Evolutionary conservation across 108 stramenopile genomes (phyloP).

Genomic region (Fistulifera solaris): DNA sequence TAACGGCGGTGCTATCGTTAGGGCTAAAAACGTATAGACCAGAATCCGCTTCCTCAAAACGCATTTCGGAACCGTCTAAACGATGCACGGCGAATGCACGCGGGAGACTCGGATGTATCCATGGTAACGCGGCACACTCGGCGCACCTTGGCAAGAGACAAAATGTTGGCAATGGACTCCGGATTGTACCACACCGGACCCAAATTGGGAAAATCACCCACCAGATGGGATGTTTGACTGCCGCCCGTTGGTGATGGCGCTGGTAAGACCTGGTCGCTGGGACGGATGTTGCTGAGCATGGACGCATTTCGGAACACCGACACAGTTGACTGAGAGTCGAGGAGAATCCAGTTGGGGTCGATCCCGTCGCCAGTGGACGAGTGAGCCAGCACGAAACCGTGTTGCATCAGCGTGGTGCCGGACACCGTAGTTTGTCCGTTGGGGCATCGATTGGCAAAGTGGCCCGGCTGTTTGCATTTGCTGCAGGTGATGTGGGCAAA

Average conservation of each 20-base stretch:
- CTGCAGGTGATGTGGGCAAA: no score
- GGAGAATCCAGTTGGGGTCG: slow-evolving; percentile 15
- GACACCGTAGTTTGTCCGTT: no score
- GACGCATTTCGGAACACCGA: slow-evolving; percentile 15
- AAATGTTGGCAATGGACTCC: slow-evolving; percentile 22
- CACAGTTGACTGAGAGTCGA: slow-evolving; percentile 34
- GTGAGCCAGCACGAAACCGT: no score
- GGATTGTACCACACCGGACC: slow-evolving; percentile 24
- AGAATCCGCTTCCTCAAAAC: slow-evolving; percentile 1
- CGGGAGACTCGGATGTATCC: slow-evolving; percentile 1
- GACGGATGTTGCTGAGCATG: slow-evolving; percentile 19
- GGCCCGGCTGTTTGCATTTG: no score
- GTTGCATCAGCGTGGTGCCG: no score
- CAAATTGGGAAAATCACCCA: slow-evolving; percentile 4
- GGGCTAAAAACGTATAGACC: slow-evolving; percentile 4
- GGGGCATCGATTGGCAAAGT: no score
- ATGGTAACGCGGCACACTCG: slow-evolving; percentile 11
- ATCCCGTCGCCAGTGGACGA: neutral
- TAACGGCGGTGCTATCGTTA: no score
- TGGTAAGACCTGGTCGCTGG: neutral
- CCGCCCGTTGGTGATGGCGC: neutral
- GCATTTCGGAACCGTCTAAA: slow-evolving; percentile 3
- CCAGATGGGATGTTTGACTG: neutral
- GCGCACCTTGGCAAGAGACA: slow-evolving; percentile 10
- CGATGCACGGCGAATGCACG: slow-evolving; percentile 5